phyloP scores from a whole-genome alignment of 495 filamentous ascomycete genomes.

The Neurospora sp. region DNA sequence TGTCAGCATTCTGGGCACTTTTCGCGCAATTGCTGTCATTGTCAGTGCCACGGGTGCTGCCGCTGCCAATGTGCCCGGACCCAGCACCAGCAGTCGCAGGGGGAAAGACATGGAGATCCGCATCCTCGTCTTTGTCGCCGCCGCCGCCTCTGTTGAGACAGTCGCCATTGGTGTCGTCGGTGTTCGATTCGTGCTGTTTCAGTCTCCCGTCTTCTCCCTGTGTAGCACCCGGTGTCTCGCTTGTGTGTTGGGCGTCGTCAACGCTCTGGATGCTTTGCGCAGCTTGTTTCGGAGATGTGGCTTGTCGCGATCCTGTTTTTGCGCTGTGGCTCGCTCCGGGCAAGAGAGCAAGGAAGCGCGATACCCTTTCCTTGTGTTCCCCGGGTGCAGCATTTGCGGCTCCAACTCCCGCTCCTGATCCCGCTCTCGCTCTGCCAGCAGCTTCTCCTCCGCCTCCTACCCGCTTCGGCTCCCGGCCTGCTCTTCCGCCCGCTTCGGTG shows the following conservation, averaged over 20 bases:
- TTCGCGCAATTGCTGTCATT: background rate
- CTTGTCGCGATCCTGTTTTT: constrained; percentile 1
- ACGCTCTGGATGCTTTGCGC: background rate
- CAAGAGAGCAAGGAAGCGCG: background rate
- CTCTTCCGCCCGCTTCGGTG: background rate
- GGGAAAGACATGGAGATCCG: background rate
- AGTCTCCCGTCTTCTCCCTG: background rate
- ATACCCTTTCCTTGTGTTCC: background rate
- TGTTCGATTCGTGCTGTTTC: background rate
- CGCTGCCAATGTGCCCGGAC: background rate
- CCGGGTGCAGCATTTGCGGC: background rate
- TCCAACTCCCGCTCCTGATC: background rate
- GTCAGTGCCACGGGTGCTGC: background rate
- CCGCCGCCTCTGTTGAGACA: background rate
- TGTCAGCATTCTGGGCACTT: background rate
- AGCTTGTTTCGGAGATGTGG: background rate
- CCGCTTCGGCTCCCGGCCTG: background rate
- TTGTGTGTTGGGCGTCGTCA: constrained; percentile 1
- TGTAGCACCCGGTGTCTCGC: background rate
- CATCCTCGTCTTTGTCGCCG: background rate
- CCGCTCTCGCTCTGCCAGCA: background rate
- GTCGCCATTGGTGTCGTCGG: background rate
- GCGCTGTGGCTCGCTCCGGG: background rate
- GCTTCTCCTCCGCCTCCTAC: background rate
- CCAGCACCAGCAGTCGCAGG: background rate